Base-by-base conservation (phyloP, 2,329 filamentous ascomycete species). In the Hypoxylon sp. region DNA sequence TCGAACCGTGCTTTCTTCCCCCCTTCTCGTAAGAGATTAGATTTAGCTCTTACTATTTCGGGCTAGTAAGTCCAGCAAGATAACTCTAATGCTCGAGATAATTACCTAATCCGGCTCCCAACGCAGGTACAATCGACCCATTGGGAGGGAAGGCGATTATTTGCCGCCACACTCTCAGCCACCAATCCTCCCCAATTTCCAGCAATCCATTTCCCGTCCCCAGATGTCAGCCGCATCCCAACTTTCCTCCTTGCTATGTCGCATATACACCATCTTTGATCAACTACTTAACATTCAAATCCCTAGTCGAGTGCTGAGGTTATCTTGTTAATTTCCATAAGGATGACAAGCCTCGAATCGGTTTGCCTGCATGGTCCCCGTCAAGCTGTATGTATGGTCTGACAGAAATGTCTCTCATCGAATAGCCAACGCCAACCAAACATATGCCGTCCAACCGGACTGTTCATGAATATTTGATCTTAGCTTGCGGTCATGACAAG, bases 161-260 rank as follows among this genome's bases (percentile, higher is more conserved):
- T 50, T 49, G 10, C 48, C 27, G 61, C 68, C 68, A 63, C 56
- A 46, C 25, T 37, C 44, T 37, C 44, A 63, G 61, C 64, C 68
- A 68, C 64, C 37, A 17, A 11, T 27, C 31, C 25, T 31, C 25
- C 50, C 33, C 35, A 49, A 59, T 20, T 54, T 46, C 31, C 17
- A 42, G 25, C 25, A 27, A 3, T 49, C 40, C 22, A n/a, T n/a
- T 49, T 44, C 53, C 40, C 27, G 20, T 46, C 48, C 59, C 51
- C 56, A 44, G 51, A 64, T 46, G 59, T 70, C 68, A 70, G 68
- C 68, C 65, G 61, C 68, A 70, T 61, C 33, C 30, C 33, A 60
- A 60, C 56, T 56, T 42, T 53, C 48, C 31, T 61, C 30, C 13
- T 58, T 42, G 8, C 54, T 22, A 44, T 7, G 33, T 50, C 40